Percentiles rank a stretch among this genome's conserved stretches.
These are phyloP conservation scores for Colletotrichum cuscutae DNA, from an alignment of 2,329 filamentous ascomycete species.

Conservation along the genomic window DNA sequence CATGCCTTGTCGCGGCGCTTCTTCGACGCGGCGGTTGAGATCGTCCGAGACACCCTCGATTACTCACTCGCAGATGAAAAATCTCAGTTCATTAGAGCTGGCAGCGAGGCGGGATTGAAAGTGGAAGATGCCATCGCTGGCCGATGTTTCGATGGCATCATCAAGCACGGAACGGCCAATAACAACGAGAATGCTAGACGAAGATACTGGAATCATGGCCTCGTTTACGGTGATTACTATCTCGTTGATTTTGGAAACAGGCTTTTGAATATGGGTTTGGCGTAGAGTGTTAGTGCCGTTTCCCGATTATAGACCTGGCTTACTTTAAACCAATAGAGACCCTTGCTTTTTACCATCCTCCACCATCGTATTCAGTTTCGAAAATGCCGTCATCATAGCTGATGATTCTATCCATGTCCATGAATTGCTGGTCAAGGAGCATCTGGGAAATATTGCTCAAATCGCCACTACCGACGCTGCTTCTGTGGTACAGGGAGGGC, in stretches of 20 bases:
- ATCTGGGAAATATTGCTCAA: slow-evolving; percentile 43
- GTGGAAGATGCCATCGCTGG: slow-evolving; percentile 24
- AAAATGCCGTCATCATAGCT: slow-evolving; percentile 45
- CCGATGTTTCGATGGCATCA: slow-evolving; percentile 44
- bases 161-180: slow-evolving; percentile 48
- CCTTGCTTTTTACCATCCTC: slow-evolving; percentile 8
- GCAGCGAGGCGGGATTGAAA: neutral
- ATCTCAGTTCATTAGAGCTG: slow-evolving; percentile 12
- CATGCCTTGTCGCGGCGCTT: slow-evolving; percentile 35
- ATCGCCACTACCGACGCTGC: slow-evolving; percentile 32
- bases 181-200: slow-evolving; percentile 43
- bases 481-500: slow-evolving; percentile 11
- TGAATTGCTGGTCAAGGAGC: slow-evolving; percentile 45
- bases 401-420: slow-evolving; percentile 46
- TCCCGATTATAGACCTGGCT: no score
- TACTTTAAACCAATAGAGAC: no score
- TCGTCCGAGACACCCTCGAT: slow-evolving; percentile 44
- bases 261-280: slow-evolving; percentile 46
- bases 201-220: slow-evolving; percentile 49
- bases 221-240: slow-evolving; percentile 62
- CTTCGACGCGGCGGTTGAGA: slow-evolving; percentile 41
- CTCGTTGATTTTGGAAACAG: slow-evolving; percentile 58
- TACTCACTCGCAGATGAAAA: slow-evolving; percentile 40
- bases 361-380: slow-evolving; percentile 32
- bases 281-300: slow-evolving; percentile 1